Percentiles rank a stretch among this genome's conserved stretches.
These are phyloP conservation scores for Udeniomyces megalosporus DNA, from an alignment of 768 basidiomycete genomes.

Conservation along the genomic window DNA sequence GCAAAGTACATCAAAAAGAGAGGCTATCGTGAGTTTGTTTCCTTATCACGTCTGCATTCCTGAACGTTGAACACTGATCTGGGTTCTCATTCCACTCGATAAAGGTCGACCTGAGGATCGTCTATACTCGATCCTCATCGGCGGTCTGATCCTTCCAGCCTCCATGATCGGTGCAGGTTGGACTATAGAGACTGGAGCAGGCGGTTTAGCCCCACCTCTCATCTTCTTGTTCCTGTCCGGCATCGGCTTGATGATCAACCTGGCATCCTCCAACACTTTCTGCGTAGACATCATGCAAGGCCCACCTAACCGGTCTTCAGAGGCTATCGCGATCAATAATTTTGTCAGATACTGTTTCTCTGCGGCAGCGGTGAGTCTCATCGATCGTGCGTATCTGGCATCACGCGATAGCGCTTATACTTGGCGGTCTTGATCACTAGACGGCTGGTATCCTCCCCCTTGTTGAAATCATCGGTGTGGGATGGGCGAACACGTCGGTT, in stretches of 20 bases:
- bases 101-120: too few species aligned
- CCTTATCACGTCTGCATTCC: background rate
- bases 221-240: slow-evolving; percentile 24
- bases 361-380: slow-evolving; percentile 18
- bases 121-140: background rate
- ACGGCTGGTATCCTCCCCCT: slow-evolving; percentile 29
- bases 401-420: too few species aligned
- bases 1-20: slow-evolving; percentile 23
- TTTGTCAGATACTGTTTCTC: slow-evolving; percentile 28
- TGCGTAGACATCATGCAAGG: slow-evolving; percentile 1
- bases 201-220: slow-evolving; percentile 24
- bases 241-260: slow-evolving; percentile 23
- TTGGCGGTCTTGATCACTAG: background rate
- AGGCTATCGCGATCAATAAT: slow-evolving; percentile 27
- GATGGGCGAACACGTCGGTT: slow-evolving; percentile 28
- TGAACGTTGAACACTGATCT: too few species aligned
- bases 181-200: slow-evolving; percentile 12
- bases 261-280: slow-evolving; percentile 27
- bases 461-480: slow-evolving; percentile 28
- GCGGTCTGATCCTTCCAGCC: slow-evolving; percentile 23
- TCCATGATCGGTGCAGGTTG: slow-evolving; percentile 17
- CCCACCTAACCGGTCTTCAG: slow-evolving; percentile 13
- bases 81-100: too few species aligned
- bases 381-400: too few species aligned
- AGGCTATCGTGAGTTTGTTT: slow-evolving; percentile 20